phyloP scores from a whole-genome alignment of 2,329 filamentous ascomycete species.

The Monascus ruber region DNA sequence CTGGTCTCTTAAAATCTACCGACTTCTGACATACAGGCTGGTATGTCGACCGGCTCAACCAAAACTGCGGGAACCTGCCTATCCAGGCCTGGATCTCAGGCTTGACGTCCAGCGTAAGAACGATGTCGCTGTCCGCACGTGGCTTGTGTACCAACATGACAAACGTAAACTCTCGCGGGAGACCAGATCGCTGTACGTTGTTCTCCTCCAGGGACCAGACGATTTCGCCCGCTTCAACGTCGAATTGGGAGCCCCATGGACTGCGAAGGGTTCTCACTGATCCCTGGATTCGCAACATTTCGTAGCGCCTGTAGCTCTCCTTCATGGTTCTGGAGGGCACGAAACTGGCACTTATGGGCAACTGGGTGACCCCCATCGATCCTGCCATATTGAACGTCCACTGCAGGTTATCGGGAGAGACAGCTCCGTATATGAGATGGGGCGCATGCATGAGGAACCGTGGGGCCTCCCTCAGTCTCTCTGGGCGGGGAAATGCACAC shows the following conservation, averaged over 20 bases:
- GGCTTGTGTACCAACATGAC: constrained; percentile 39
- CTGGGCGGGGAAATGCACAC: background rate
- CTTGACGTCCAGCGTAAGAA: constrained; percentile 32
- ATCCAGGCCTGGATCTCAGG: constrained; percentile 31
- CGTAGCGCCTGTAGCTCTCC: constrained; percentile 33
- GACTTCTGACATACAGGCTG: constrained; percentile 24
- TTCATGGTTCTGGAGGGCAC: constrained; percentile 32
- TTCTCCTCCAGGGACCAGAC: constrained; percentile 44
- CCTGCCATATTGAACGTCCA: constrained; percentile 39
- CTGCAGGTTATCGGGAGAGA: constrained; percentile 37
- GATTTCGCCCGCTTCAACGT: constrained; percentile 34
- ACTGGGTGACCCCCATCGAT: constrained; percentile 35
- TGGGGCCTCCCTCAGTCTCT: constrained; percentile 19
- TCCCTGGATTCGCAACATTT: constrained; percentile 42
- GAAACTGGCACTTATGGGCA: constrained; percentile 31
- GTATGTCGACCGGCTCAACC: constrained; percentile 27
- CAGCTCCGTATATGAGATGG: constrained; percentile 37
- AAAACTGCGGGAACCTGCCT: constrained; percentile 31
- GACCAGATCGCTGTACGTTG: constrained; percentile 35
- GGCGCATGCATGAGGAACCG: constrained; percentile 40
- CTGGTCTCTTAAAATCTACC: constrained; percentile 30
- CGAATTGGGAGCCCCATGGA: constrained; percentile 22
- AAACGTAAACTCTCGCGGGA: constrained; percentile 42
- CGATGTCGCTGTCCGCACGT: constrained; percentile 25
- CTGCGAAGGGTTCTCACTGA: constrained; percentile 32